Percentiles rank a stretch among this genome's conserved stretches.
Conservation (phyloP, 108 stramenopile species). For the Conticribra guillardii region DNA sequence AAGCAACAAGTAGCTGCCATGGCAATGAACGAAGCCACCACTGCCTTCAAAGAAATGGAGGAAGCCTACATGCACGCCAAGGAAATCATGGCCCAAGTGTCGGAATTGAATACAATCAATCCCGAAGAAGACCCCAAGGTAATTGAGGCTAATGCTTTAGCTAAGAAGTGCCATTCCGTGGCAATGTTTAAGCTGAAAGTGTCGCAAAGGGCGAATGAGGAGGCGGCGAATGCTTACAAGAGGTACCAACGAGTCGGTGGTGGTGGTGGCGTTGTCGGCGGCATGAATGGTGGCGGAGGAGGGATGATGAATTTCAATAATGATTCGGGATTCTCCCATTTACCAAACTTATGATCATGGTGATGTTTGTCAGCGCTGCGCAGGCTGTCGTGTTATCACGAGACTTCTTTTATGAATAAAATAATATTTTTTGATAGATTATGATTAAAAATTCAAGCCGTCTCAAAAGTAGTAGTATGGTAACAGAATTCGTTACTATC, state of each 20-base stretch:
- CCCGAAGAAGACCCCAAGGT: conserved; percentile 26
- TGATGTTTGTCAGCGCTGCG: too few relatives aligned
- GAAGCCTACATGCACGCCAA: conserved; percentile 34
- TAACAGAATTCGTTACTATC: too few relatives aligned
- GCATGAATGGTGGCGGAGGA: conserved; percentile 2
- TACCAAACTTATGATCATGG: too few relatives aligned
- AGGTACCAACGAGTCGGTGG: too few relatives aligned
- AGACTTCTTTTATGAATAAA: too few relatives aligned
- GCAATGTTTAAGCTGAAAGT: conserved; percentile 52
- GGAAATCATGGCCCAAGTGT: conserved; percentile 13
- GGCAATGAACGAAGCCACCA: conserved; percentile 49
- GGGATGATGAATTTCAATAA: too few relatives aligned
- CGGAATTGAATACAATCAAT: background rate
- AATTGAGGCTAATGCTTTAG: conserved; percentile 31
- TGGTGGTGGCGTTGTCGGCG: background rate
- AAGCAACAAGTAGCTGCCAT: conserved; percentile 49
- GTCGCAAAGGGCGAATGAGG: conserved; percentile 43
- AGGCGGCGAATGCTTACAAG: conserved; percentile 36
- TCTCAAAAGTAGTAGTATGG: too few relatives aligned
- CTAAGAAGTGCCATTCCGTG: conserved; percentile 35
- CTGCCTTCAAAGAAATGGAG: conserved; percentile 39
- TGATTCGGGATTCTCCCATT: too few relatives aligned
- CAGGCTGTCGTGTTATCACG: too few relatives aligned
- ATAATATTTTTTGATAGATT: too few relatives aligned
- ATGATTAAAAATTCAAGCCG: too few relatives aligned